Evolutionary conservation across 768 basidiomycete species (phyloP).

Genomic region (Agrocybe pediades): DNA sequence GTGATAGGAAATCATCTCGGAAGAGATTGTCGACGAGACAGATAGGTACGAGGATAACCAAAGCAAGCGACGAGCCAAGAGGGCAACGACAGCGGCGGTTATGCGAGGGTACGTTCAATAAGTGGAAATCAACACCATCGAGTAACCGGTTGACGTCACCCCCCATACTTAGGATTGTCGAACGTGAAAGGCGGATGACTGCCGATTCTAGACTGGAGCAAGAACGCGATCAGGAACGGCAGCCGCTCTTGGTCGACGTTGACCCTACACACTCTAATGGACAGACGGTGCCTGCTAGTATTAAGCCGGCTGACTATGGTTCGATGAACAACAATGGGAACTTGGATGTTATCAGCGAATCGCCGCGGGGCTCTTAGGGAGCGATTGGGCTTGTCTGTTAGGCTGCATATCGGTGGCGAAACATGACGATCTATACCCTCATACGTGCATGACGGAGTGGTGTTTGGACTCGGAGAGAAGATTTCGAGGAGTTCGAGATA

Average conservation of each 20-base stretch:
- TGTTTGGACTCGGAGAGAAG: too few relatives aligned
- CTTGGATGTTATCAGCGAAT: constrained; percentile 16
- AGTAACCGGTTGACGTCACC: neutral
- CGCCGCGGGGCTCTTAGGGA: constrained; percentile 15
- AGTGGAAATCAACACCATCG: neutral
- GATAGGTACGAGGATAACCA: constrained; percentile 89
- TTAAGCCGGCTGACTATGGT: constrained; percentile 5
- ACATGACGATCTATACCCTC: too few relatives aligned
- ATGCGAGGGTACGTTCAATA: constrained; percentile 69
- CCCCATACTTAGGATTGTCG: constrained; percentile 15
- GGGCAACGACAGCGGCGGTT: constrained; percentile 70
- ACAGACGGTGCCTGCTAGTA: neutral
- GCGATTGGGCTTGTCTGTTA: too few relatives aligned
- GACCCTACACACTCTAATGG: neutral
- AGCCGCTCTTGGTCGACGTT: constrained; percentile 32
- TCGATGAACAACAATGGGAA: neutral
- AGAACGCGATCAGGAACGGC: constrained; percentile 37
- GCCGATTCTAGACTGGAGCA: constrained; percentile 16
- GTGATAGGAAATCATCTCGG: constrained; percentile 81
- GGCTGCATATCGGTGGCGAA: too few relatives aligned
- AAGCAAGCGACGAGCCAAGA: constrained; percentile 71
- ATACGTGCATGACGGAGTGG: too few relatives aligned
- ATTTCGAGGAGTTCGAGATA: too few relatives aligned
- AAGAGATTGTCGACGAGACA: constrained; percentile 96
- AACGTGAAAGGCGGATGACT: constrained; percentile 34